Base-by-base conservation (phyloP, 192 early-diverging fungal genomes). In the Coemansia sp. region DNA sequence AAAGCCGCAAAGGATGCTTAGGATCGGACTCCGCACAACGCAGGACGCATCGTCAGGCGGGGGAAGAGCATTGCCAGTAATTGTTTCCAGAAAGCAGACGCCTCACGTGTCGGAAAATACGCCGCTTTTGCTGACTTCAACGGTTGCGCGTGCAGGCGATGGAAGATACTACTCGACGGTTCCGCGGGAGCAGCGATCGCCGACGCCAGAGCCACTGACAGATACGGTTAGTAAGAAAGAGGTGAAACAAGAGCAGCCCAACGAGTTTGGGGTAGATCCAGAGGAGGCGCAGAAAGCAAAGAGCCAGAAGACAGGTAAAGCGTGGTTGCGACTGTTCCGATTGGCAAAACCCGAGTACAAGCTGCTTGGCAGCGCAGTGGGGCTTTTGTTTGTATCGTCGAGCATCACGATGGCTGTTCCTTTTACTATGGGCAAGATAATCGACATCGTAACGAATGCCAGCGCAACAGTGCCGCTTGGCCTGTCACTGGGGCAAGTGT, bases 371-470 rank as follows among this genome's bases (percentile, higher is more conserved):
- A 58, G 74, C 30, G 87, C 87, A 7, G 86, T 87, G 56, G 86
- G 79, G 4, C 62, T 89, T 23, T 64, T 89, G 23, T 42, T 87
- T 15, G 66, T 89, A 25, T 89, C 87, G 21, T 89, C 87, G 13
- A 71, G 72, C 21, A 77, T 89, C 9, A 87, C 87, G 6, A 89
- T 89, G 87, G 74, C 79, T 16, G 82, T 89, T 25, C 87, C 87
- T 6, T 86, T 89, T 39, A 77, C 87, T 12, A 89, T 89, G 87
- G 87, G 87, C 57, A 84, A 84, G 66, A 87, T 89, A 52, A 84
- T 89, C 40, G 87, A 89, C 51, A 83, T 89, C 20, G 87, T 87
- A n/a, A 84, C 86, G 16, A 82, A 68, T 18, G 75, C 85, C 2
- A 58, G 59, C 9, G 64, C 78, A 0, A 53, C 64, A 2, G 56